Conservation (phyloP, 2,329 filamentous ascomycete genomes). For the Colletotrichum melonis region DNA sequence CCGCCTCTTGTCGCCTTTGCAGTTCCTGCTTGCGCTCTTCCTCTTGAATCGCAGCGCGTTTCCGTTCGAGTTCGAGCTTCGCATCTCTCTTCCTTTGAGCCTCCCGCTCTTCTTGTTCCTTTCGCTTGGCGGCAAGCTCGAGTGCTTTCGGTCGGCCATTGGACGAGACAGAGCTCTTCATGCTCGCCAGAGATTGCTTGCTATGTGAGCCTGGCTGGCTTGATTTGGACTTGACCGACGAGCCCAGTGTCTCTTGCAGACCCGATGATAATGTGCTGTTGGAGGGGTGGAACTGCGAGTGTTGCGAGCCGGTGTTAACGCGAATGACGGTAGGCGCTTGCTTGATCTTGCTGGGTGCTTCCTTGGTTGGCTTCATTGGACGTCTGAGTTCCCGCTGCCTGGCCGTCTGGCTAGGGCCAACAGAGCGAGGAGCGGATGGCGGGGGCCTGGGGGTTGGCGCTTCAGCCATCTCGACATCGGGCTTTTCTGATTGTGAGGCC, state of each 20-base stretch:
- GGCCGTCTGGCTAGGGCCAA: slow-evolving; percentile 57
- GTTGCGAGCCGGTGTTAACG: slow-evolving; percentile 75
- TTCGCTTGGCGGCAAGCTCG: slow-evolving; percentile 82
- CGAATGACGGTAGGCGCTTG: slow-evolving; percentile 78
- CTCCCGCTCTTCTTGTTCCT: slow-evolving; percentile 86
- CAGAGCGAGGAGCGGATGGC: slow-evolving; percentile 66
- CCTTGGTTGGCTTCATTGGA: slow-evolving; percentile 72
- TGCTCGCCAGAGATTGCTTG: slow-evolving; percentile 66
- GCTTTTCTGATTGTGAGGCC: slow-evolving; percentile 46
- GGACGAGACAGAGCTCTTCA: slow-evolving; percentile 74
- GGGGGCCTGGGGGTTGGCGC: slow-evolving; percentile 68
- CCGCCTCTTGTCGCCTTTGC: slow-evolving; percentile 69
- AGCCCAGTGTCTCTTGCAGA: slow-evolving; percentile 65
- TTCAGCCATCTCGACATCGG: slow-evolving; percentile 68
- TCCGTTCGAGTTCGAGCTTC: slow-evolving; percentile 84
- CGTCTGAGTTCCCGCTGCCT: slow-evolving; percentile 68
- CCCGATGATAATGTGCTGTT: slow-evolving; percentile 68
- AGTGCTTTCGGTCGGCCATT: slow-evolving; percentile 77
- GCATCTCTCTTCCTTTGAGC: slow-evolving; percentile 82
- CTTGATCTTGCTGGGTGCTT: slow-evolving; percentile 67
- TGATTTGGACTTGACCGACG: slow-evolving; percentile 68
- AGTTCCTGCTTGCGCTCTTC: slow-evolving; percentile 72
- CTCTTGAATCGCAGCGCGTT: slow-evolving; percentile 74
- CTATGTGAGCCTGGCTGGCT: slow-evolving; percentile 74
- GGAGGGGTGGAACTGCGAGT: slow-evolving; percentile 69